Evolutionary conservation across 306 rosid genomes (phyloP), one percentile per base, ranked within the genome.

Genomic region (Luffa acutangula): DNA sequence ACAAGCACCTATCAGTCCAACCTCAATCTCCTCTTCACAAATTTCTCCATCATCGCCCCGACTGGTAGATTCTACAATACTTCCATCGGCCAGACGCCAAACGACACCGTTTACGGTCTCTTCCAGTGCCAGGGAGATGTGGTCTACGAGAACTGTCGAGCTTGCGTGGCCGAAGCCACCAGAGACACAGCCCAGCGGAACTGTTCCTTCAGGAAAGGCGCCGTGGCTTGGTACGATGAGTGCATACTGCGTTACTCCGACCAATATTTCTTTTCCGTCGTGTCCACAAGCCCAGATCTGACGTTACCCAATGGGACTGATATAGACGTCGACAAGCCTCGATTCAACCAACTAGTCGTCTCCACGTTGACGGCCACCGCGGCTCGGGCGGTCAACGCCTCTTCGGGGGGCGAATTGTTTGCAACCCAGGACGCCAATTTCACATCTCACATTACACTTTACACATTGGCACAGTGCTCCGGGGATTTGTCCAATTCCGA

Each of bases 41-140:
- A 83, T 54, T 87, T 92, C 4, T 66, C 87, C 75, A 80, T 86
- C 82, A 85, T 83, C 84, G 81, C 86, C 82, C 76, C 90, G 36
- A 33, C 66, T 6, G 6, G 45, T 39, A 46, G 80, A 3, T 85
- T 72, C 82, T 78, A 76, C 78, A 76, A 60, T 63, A 12, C 85
- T 65, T 37, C 78, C 39, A 15, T 10, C 4, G 85, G 83, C 21
- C 76, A 3, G 21, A 33, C 39, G 6, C 15, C 75, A 15, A 18
- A 39, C 20, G 14, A 48, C 70, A 3, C 62, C 31, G 70, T 79
- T 5, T 81, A 81, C 57, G 87, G 85, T 13, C 69, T 42, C 34
- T 80, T 65, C 51, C 62, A 48, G 41, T 86, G 87, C 63, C 83
- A 83, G 1, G 85, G 83, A 4, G 87, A 83, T 33, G 57, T 78